These are phyloP conservation scores for Pythium sp. DNA, from an alignment of 352 stramenopile species.

Conservation along the genomic window DNA sequence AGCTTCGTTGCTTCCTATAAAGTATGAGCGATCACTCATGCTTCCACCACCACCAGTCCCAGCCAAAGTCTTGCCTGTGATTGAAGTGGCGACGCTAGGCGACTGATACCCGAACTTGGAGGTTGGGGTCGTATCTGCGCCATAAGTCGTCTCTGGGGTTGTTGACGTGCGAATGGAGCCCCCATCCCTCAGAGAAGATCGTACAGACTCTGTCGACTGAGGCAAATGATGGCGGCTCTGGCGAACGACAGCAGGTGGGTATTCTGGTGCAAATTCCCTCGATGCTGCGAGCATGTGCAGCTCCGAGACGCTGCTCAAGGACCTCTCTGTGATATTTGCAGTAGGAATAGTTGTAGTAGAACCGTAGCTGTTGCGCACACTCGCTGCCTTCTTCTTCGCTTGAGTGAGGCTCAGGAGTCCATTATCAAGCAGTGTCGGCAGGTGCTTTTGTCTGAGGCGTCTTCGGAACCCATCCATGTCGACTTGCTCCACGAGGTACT, in stretches of 20 bases:
- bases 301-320: constrained; percentile 37
- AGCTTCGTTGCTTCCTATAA: constrained; percentile 3
- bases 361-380: constrained; percentile 4
- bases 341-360: not conserved
- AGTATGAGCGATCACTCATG: constrained; percentile 46
- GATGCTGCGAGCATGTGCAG: constrained; percentile 33
- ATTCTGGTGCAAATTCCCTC: constrained; percentile 6
- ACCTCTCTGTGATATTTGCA: constrained; percentile 24
- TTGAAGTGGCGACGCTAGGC: not conserved
- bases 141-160: not conserved
- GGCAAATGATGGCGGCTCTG: constrained; percentile 4
- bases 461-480: constrained; percentile 45
- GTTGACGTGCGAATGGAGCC: not conserved
- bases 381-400: not conserved
- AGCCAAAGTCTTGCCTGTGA: not conserved
- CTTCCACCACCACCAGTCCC: constrained; percentile 14
- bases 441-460: constrained; percentile 32
- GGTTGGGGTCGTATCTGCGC: not conserved
- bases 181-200: not conserved
- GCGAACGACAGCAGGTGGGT: not conserved
- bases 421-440: constrained; percentile 38
- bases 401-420: constrained; percentile 23
- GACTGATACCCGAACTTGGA: not conserved
- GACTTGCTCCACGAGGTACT: constrained; percentile 46
- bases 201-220: not conserved